Percentiles rank a stretch among this genome's conserved stretches.
phyloP scores from a whole-genome alignment of 2,329 filamentous ascomycete genomes.

The Calonectria multiphialidica region DNA sequence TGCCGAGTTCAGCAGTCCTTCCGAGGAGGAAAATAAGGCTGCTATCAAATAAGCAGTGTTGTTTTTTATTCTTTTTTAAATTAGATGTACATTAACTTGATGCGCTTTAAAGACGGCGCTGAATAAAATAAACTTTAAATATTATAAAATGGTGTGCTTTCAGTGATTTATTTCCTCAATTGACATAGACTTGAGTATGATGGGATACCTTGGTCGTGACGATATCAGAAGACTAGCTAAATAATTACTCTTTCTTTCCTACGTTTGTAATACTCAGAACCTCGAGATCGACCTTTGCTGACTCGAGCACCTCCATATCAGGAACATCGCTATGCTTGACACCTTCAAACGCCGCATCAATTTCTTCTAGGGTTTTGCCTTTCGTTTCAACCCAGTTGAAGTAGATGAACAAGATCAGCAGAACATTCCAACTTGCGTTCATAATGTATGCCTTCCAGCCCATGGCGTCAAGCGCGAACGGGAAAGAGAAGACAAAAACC shows the following conservation, averaged over 20 bases:
- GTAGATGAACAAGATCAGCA: conserved; percentile 14
- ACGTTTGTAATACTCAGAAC: not conserved
- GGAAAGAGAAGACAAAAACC: conserved; percentile 25
- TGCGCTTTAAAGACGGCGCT: not conserved
- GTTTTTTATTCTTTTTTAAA: not conserved
- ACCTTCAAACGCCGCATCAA: conserved; percentile 39
- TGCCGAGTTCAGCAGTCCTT: not conserved
- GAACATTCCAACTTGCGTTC: conserved; percentile 33
- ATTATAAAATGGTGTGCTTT: not conserved
- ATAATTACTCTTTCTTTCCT: not conserved
- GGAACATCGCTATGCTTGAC: not conserved
- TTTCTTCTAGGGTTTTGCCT: conserved; percentile 37
- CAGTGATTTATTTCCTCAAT: too few species aligned
- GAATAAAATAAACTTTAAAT: conserved; percentile 12
- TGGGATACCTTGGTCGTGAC: too few species aligned
- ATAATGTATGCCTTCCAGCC: conserved; percentile 41
- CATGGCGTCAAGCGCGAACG: conserved; percentile 36
- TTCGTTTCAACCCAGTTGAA: conserved; percentile 40
- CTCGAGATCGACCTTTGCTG: not conserved
- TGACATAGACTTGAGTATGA: too few species aligned
- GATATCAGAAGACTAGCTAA: too few species aligned
- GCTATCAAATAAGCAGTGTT: conserved; percentile 9
- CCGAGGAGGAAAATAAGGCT: conserved; percentile 19
- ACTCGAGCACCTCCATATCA: not conserved
- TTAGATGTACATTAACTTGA: not conserved